Conservation (phyloP, 2,329 filamentous ascomycete genomes). For the Clarireedia hainanense region DNA sequence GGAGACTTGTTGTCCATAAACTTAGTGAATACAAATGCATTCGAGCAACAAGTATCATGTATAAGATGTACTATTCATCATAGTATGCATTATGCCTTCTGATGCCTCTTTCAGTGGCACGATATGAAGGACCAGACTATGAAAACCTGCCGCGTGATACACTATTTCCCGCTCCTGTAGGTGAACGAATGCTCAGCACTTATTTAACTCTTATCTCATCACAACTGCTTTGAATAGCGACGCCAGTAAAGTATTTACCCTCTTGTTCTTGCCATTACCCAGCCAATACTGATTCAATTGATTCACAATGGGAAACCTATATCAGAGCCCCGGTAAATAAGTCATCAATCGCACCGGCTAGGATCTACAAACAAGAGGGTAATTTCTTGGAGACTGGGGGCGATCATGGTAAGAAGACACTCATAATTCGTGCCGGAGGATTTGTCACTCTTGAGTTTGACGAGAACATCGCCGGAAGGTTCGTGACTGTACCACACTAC, state of each 20-base stretch:
- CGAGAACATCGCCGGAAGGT: constrained; percentile 36
- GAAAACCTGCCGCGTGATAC: constrained; percentile 26
- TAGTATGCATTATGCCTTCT: no score
- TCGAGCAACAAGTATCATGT: no score
- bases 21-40: no score
- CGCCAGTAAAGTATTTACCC: no score
- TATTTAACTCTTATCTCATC: neutral
- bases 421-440: constrained; percentile 26
- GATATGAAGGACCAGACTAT: constrained; percentile 16
- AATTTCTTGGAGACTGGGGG: constrained; percentile 22
- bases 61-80: no score
- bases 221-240: neutral
- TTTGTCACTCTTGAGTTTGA: constrained; percentile 34
- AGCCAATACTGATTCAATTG: neutral
- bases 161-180: constrained; percentile 31
- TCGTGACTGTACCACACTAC: constrained; percentile 10
- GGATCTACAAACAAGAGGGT: constrained; percentile 30
- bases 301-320: constrained; percentile 30
- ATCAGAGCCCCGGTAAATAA: constrained; percentile 33
- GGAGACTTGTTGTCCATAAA: no score
- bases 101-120: neutral
- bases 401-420: constrained; percentile 1
- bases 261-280: no score
- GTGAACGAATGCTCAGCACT: neutral
- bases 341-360: constrained; percentile 28